Percentiles rank a stretch among this genome's conserved stretches.
These are phyloP conservation scores for Malus asiatica DNA, from an alignment of 306 rosid genomes.

Conservation along the genomic window DNA sequence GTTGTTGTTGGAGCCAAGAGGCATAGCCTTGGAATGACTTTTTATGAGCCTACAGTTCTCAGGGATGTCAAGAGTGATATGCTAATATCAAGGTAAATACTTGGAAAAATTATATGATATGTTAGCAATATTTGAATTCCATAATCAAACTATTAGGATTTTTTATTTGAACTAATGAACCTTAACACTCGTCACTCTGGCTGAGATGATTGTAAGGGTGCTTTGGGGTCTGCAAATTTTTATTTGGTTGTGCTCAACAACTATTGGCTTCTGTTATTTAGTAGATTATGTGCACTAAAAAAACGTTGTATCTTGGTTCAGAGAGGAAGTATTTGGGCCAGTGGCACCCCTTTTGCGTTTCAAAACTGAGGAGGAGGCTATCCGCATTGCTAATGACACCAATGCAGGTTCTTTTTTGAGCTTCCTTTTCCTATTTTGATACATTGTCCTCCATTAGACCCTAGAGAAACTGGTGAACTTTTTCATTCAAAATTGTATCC, in stretches of 20 bases:
- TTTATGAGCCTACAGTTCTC: conserved; percentile 85
- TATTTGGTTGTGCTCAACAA: neutral
- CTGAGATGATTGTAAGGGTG: neutral
- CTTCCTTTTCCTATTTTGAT: conserved; percentile 7
- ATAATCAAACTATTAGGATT: neutral
- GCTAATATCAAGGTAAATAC: conserved; percentile 64
- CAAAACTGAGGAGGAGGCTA: conserved; percentile 90
- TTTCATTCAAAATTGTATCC: conserved; percentile 1
- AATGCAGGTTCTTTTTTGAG: conserved; percentile 58
- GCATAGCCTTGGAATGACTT: conserved; percentile 78
- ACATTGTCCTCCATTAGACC: neutral
- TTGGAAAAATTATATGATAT: neutral
- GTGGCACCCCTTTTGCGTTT: conserved; percentile 83
- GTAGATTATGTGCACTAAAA: neutral
- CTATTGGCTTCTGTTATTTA: neutral
- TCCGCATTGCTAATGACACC: conserved; percentile 73
- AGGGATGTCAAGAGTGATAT: conserved; percentile 64
- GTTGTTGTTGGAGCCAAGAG: conserved; percentile 83
- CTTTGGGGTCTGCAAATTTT: neutral
- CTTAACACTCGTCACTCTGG: neutral
- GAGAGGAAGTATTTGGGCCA: conserved; percentile 96
- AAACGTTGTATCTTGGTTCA: conserved; percentile 28
- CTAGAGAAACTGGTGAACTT: neutral
- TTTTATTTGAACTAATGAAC: neutral
- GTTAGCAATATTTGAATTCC: neutral